Conservation (phyloP, 495 filamentous ascomycete genomes). For the Talaromyces borbonicus region DNA sequence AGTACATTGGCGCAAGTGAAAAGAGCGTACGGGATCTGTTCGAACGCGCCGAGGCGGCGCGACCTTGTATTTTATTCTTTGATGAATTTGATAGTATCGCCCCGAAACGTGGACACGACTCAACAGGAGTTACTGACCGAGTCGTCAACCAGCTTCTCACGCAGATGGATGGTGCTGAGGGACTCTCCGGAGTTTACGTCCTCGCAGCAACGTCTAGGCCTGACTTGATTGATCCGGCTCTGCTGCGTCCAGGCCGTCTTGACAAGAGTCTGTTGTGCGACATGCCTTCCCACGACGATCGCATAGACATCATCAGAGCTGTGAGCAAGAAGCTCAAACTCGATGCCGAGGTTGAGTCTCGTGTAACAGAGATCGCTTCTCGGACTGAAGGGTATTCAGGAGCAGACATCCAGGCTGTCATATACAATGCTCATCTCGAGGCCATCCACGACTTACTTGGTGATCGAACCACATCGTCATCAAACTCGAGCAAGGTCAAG, state of each 20-base stretch:
- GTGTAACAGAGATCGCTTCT: conserved; percentile 55
- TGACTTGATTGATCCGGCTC: conserved; percentile 87
- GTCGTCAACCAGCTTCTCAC: conserved; percentile 97
- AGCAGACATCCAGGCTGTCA: conserved; percentile 86
- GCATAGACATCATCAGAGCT: conserved; percentile 77
- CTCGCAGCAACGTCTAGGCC: conserved; percentile 86
- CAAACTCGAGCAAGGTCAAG: conserved; percentile 22
- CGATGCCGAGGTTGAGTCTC: conserved; percentile 41
- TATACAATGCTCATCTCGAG: conserved; percentile 94
- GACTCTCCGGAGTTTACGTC: conserved; percentile 87
- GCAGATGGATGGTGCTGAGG: conserved; percentile 98
- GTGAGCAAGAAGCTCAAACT: conserved; percentile 71
- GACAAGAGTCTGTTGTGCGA: conserved; percentile 89
- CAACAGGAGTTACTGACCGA: conserved; percentile 93
- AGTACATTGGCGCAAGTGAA: conserved; percentile 94
- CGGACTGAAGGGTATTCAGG: conserved; percentile 88
- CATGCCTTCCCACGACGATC: conserved; percentile 66
- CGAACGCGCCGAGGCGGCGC: conserved; percentile 78
- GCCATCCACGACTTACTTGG: conserved; percentile 88
- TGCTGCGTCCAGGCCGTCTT: conserved; percentile 78
- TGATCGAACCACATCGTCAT: conserved; percentile 36
- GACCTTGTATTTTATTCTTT: conserved; percentile 91
- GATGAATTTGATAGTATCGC: conserved; percentile 98
- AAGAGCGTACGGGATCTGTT: conserved; percentile 93
- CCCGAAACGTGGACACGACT: conserved; percentile 93